A percentile compares a stretch with the other conserved stretches of the same genome.
phyloP scores from a whole-genome alignment of 1,139 yeast species.

The Yamadazyma sp. region DNA sequence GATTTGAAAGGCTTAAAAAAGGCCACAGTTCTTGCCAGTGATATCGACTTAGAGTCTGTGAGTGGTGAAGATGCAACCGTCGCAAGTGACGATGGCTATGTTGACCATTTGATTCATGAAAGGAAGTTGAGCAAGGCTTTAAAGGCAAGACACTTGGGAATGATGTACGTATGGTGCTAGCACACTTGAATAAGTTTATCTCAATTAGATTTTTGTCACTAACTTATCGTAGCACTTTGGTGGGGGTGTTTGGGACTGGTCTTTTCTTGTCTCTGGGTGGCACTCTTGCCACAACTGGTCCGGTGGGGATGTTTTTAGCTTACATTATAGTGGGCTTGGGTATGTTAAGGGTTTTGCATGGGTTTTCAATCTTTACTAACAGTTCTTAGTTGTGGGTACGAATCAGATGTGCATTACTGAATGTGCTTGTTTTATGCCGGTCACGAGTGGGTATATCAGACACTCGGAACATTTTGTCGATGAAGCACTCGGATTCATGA shows the following conservation, averaged over 20 bases:
- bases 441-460: slow-evolving; percentile 59
- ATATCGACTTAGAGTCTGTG: not conserved
- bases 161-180: slow-evolving; percentile 24
- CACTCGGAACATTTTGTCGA: slow-evolving; percentile 59
- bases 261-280: slow-evolving; percentile 68
- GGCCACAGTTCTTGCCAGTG: not conserved
- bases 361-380: not conserved
- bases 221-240: slow-evolving; percentile 26
- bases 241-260: slow-evolving; percentile 47
- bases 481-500: slow-evolving; percentile 58
- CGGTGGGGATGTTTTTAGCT: slow-evolving; percentile 60
- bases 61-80: not conserved
- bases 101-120: slow-evolving; percentile 15
- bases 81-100: slow-evolving; percentile 5
- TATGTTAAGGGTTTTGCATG: not conserved
- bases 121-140: slow-evolving; percentile 31
- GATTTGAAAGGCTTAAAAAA: not conserved
- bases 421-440: slow-evolving; percentile 58
- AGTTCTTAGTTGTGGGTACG: slow-evolving; percentile 38
- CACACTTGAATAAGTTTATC: too few species aligned
- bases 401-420: slow-evolving; percentile 62
- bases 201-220: too few species aligned
- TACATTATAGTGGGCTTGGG: slow-evolving; percentile 37
- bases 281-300: slow-evolving; percentile 63
- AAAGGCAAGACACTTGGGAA: slow-evolving; percentile 38